These are phyloP conservation scores for Boletus pseudo-olivaceus DNA, from an alignment of 768 basidiomycete genomes.

Conservation along the genomic window DNA sequence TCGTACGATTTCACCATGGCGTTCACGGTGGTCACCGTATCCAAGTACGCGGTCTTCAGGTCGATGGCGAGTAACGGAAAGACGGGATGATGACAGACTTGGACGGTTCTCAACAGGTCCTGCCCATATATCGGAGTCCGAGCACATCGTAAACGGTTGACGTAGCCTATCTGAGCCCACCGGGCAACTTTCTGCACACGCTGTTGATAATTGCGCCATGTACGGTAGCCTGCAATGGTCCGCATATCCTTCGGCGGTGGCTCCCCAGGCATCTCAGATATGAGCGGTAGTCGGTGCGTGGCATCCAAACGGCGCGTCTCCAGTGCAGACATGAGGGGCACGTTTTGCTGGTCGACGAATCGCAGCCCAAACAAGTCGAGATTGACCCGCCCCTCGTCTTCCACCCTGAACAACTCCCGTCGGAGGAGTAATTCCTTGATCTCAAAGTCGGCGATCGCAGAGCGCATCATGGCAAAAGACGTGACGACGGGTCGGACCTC, in stretches of 20 bases:
- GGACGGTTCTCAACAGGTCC: constrained; percentile 43
- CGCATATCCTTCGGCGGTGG: constrained; percentile 72
- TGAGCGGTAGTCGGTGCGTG: constrained; percentile 49
- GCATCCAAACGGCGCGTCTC: constrained; percentile 59
- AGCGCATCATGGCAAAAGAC: constrained; percentile 72
- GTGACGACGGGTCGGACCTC: constrained; percentile 83
- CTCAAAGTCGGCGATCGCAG: constrained; percentile 73
- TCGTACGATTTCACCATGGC: constrained; percentile 61
- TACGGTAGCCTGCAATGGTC: constrained; percentile 68
- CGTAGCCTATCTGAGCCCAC: constrained; percentile 67
- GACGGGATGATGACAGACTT: constrained; percentile 43
- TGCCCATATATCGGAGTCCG: constrained; percentile 40
- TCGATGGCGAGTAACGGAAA: constrained; percentile 49
- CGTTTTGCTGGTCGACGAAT: constrained; percentile 56
- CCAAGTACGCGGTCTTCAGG: constrained; percentile 37
- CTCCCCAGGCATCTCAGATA: constrained; percentile 53
- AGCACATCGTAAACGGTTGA: constrained; percentile 72
- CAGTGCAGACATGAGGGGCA: constrained; percentile 49
- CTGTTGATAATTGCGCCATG: constrained; percentile 46
- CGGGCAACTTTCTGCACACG: constrained; percentile 51
- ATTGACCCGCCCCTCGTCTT: constrained; percentile 51
- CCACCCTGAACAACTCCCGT: constrained; percentile 58
- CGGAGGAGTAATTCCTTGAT: constrained; percentile 87
- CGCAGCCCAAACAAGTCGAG: constrained; percentile 62
- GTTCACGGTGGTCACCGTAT: constrained; percentile 41